Evolutionary conservation across 305 asterid species (phyloP).

Genomic region (Rubia peregrina): DNA sequence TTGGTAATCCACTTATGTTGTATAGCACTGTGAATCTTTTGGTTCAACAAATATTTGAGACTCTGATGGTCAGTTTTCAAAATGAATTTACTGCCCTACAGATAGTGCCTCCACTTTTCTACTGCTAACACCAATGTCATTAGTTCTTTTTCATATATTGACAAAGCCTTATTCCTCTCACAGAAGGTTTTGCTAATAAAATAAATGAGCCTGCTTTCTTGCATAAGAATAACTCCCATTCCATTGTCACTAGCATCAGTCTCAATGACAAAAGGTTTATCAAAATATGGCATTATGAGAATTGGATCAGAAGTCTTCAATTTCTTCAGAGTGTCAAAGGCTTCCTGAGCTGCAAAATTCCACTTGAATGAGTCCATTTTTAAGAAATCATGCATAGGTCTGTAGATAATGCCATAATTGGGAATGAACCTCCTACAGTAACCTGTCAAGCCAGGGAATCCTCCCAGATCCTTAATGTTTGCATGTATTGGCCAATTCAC

Average conservation of each 20-base stretch:
- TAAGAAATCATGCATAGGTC: background rate
- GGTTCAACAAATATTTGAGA: too few relatives aligned
- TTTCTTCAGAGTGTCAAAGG: background rate
- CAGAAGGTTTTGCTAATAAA: background rate
- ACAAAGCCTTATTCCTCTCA: too few relatives aligned
- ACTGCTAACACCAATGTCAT: too few relatives aligned
- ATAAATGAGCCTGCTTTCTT: background rate
- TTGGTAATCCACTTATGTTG: too few relatives aligned
- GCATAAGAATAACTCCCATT: background rate
- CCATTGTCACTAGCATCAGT: background rate
- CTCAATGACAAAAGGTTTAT: background rate
- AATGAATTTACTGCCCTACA: too few relatives aligned
- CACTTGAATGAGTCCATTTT: background rate
- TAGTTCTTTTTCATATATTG: too few relatives aligned
- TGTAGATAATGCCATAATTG: background rate
- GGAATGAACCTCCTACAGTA: background rate
- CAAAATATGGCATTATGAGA: background rate
- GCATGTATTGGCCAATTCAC: rapidly evolving
- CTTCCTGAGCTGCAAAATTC: background rate
- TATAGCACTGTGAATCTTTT: too few relatives aligned
- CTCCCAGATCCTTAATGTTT: background rate
- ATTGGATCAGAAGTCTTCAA: background rate
- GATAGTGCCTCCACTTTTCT: too few relatives aligned
- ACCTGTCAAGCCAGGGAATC: background rate
- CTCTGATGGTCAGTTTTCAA: too few relatives aligned